These are phyloP conservation scores for Backusella sp. DNA, from an alignment of 192 early-diverging fungal species.

Conservation along the genomic window DNA sequence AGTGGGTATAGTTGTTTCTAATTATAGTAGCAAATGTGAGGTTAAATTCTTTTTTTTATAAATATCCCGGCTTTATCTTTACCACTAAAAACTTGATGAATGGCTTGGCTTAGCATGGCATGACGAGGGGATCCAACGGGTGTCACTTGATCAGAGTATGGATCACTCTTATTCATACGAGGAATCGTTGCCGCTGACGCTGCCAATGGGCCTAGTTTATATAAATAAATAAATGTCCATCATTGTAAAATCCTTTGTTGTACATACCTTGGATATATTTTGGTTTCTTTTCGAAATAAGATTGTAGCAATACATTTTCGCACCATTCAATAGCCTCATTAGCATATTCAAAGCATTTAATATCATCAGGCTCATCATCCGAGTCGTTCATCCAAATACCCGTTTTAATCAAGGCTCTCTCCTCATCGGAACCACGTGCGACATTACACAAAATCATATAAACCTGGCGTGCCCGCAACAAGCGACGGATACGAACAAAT, in stretches of 20 bases:
- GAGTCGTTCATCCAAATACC: constrained; percentile 63
- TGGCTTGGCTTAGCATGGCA: constrained; percentile 28
- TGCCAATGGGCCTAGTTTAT: not conserved
- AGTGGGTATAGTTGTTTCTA: constrained; percentile 18
- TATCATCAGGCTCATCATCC: constrained; percentile 31
- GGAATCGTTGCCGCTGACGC: not conserved
- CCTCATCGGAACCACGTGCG: constrained; percentile 61
- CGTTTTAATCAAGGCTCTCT: constrained; percentile 60
- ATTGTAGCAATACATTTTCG: constrained; percentile 84
- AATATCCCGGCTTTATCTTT: not conserved
- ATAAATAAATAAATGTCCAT: constrained; percentile 3
- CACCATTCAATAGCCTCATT: constrained; percentile 93
- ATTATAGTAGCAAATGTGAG: not conserved
- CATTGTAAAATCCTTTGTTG: too few relatives aligned
- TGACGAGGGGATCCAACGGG: constrained; percentile 28
- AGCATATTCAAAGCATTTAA: constrained; percentile 76
- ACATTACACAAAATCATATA: constrained; percentile 84
- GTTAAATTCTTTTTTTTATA: not conserved
- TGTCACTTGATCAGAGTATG: not conserved
- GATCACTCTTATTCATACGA: not conserved
- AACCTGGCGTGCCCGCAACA: constrained; percentile 65
- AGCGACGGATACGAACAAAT: constrained; percentile 81
- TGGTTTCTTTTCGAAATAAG: constrained; percentile 62
- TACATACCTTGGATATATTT: constrained; percentile 15
- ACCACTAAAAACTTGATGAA: constrained; percentile 30